These are phyloP conservation scores for Phytophthora fragariaefolia DNA, from an alignment of 352 stramenopile genomes.

Conservation along the genomic window DNA sequence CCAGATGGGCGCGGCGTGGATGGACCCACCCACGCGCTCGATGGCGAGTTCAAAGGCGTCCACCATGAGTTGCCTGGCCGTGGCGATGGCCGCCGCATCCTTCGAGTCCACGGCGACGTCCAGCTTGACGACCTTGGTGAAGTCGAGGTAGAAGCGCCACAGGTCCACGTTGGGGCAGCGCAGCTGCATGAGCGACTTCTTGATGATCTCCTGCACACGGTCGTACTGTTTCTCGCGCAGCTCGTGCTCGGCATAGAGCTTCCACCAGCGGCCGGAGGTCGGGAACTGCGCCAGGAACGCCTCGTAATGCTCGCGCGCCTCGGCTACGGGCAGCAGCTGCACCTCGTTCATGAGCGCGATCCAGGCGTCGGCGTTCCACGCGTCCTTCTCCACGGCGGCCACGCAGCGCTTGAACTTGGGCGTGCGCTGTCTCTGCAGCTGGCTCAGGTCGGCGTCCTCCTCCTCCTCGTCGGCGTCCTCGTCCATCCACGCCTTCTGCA, in stretches of 20 bases:
- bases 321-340: slow-evolving; percentile 64
- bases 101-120: slow-evolving; percentile 75
- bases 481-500: slow-evolving; percentile 80
- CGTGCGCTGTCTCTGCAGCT: slow-evolving; percentile 54
- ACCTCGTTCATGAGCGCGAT: slow-evolving; percentile 81
- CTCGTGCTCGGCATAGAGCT: slow-evolving; percentile 87
- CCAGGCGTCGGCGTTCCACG: slow-evolving; percentile 84
- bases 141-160: slow-evolving; percentile 90
- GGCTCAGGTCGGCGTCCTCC: slow-evolving; percentile 77
- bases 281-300: slow-evolving; percentile 73
- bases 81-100: slow-evolving; percentile 60
- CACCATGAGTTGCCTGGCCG: slow-evolving; percentile 78
- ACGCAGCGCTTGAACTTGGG: slow-evolving; percentile 73
- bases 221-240: slow-evolving; percentile 87
- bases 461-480: slow-evolving; percentile 85
- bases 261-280: slow-evolving; percentile 87
- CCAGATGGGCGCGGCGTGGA: slow-evolving; percentile 82
- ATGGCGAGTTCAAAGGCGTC: slow-evolving; percentile 86
- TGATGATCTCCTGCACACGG: slow-evolving; percentile 88
- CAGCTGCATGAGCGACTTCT: slow-evolving; percentile 88
- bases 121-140: slow-evolving; percentile 86
- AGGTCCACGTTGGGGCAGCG: slow-evolving; percentile 84
- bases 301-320: slow-evolving; percentile 83
- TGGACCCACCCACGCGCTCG: slow-evolving; percentile 83
- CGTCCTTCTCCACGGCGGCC: slow-evolving; percentile 57